Evolutionary conservation across 305 asterid species (phyloP).

Genomic region (Fraxinus baroniana): DNA sequence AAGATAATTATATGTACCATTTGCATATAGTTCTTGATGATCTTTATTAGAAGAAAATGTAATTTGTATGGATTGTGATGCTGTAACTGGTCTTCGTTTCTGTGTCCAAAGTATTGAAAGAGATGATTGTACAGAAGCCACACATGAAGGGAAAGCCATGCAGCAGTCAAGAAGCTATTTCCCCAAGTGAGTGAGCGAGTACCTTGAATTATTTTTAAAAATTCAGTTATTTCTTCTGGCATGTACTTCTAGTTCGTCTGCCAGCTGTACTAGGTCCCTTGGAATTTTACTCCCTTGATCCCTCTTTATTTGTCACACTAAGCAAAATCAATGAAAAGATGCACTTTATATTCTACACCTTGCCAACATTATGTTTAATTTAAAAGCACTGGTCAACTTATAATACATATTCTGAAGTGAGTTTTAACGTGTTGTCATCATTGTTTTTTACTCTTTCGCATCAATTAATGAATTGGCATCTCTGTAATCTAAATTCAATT

Average conservation of each 20-base stretch:
- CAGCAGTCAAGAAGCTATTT: slow-evolving; percentile 47
- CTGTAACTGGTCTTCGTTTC: slow-evolving; percentile 31
- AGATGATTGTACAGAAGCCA: slow-evolving; percentile 37
- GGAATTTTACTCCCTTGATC: neutral
- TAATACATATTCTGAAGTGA: neutral
- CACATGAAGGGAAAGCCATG: slow-evolving; percentile 32
- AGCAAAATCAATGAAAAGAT: neutral
- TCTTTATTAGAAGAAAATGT: slow-evolving; percentile 2
- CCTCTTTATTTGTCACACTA: neutral
- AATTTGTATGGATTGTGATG: slow-evolving; percentile 15
- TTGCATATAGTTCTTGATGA: slow-evolving; percentile 15
- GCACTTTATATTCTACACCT: neutral
- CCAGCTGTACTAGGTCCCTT: neutral
- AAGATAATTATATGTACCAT: neutral
- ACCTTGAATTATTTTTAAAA: slow-evolving; percentile 6
- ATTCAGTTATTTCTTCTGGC: neutral
- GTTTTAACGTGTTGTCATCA: neutral
- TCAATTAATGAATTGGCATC: neutral
- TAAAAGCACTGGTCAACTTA: neutral
- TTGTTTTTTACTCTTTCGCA: neutral
- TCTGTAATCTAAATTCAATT: neutral
- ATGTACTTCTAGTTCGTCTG: neutral
- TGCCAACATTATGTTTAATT: neutral
- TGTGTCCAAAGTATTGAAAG: slow-evolving; percentile 47
- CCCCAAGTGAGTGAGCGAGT: slow-evolving; percentile 64